Base-by-base conservation (phyloP, 2,329 filamentous ascomycete species). In the Orbilia oligospora region DNA sequence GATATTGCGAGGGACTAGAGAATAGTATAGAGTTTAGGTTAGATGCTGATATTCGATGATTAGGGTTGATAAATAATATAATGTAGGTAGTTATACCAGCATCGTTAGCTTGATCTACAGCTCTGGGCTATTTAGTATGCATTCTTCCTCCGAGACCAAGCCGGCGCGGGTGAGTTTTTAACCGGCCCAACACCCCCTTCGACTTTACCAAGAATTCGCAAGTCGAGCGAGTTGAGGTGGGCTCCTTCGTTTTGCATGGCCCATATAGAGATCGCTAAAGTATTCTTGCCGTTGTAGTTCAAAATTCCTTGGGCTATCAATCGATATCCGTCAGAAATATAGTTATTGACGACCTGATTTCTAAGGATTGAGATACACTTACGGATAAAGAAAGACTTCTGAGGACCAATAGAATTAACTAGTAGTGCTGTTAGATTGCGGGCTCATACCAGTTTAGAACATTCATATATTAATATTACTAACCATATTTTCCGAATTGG, bases 281-380 rank as follows among this genome's bases (percentile, higher is more conserved):
- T 92, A 81, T 95, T 95, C 30, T 86, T 87, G 0, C 92, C 92
- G 3, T 87, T 86, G 83, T 93, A 92, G 82, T 94, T 88, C 58
- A 93, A 85, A 20, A 94, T 87, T 38, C 80, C 81, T 64, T 82
- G 80, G 16, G 80, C 73, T 77, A 18, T 46, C 5, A 4, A 30
- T 30, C 3, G 3, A 30, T 30, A 38, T 14, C 20, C 33, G 56
- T 33, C 24, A 46, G 38, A 1, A 33, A 36, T 22, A 8, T n/a
- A 8, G 48, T n/a, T 16, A 5, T 41, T 36, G 5, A 5, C n/a
- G 24, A 46, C 2, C 18, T 1, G 3, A 22, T 49, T 10, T 16
- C 5, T 53, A 9, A 12, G 8, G n/a, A 0, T 18, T 18, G 30
- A 18, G 18, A 14, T 22, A 18, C 22, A 77, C 73, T 71, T 71